phyloP scores from a whole-genome alignment of 257 asterid genomes.

The Solanum gracilifrons region DNA sequence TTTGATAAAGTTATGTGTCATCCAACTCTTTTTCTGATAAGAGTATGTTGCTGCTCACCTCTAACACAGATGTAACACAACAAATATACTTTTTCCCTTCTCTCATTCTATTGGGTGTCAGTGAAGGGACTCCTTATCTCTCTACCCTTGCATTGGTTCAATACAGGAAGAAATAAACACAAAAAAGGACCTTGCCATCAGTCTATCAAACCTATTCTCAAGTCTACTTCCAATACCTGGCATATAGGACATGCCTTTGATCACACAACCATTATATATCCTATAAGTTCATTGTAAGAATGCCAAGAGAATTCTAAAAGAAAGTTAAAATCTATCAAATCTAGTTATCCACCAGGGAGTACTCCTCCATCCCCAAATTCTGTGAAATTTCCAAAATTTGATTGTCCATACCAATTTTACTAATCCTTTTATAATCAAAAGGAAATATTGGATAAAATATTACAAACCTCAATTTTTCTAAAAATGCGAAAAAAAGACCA shows the following conservation, averaged over 20 bases:
- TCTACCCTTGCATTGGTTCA: background rate
- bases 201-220: background rate
- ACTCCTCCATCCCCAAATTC: background rate
- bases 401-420: background rate
- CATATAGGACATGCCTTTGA: background rate
- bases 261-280: background rate
- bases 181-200: background rate
- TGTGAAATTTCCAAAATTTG: background rate
- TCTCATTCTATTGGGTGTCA: background rate
- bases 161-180: background rate
- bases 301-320: background rate
- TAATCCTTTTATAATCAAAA: background rate
- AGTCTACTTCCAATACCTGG: background rate
- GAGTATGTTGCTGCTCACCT: background rate
- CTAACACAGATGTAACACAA: background rate
- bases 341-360: background rate
- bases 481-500: background rate
- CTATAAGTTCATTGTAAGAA: background rate
- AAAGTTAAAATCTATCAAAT: background rate
- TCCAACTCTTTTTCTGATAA: background rate
- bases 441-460: background rate
- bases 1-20: background rate
- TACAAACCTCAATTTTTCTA: background rate
- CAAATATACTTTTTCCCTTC: background rate
- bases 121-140: background rate